These are phyloP conservation scores for Penicillium capsulatum DNA, from an alignment of 2,329 filamentous ascomycete species.

Conservation along the genomic window DNA sequence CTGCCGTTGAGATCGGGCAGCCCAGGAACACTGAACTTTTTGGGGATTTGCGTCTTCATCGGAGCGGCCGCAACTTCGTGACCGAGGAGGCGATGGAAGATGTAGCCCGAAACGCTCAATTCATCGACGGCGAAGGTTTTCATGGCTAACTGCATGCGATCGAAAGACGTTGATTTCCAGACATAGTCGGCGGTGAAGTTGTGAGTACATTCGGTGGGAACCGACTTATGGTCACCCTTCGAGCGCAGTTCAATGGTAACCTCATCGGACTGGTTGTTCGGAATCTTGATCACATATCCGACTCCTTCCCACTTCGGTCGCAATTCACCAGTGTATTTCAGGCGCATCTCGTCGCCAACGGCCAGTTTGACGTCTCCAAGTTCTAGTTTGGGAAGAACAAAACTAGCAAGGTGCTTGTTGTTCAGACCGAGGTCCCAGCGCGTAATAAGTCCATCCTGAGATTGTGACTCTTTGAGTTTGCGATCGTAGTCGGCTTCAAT, in stretches of 20 bases:
- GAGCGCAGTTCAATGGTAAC: constrained; percentile 92
- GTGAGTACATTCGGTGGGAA: constrained; percentile 92
- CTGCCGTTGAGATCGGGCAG: constrained; percentile 92
- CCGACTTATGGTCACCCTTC: constrained; percentile 91
- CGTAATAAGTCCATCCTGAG: constrained; percentile 89
- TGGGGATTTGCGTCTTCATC: constrained; percentile 92
- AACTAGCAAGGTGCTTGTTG: constrained; percentile 94
- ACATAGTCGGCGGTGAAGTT: constrained; percentile 99
- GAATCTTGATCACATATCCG: constrained; percentile 98
- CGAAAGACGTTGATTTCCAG: constrained; percentile 98
- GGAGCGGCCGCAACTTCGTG: constrained; percentile 91
- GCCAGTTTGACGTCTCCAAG: constrained; percentile 96
- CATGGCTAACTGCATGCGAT: constrained; percentile 99
- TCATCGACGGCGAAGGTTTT: constrained; percentile 98
- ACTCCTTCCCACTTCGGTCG: constrained; percentile 93
- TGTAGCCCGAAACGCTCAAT: constrained; percentile 96
- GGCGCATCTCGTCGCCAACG: constrained; percentile 95
- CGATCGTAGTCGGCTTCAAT: constrained; percentile 99
- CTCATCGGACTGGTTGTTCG: constrained; percentile 97
- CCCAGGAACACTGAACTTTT: constrained; percentile 93
- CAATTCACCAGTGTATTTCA: constrained; percentile 93
- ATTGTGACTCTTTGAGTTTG: constrained; percentile 97
- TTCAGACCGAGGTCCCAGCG: constrained; percentile 94
- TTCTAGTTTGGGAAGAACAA: constrained; percentile 93
- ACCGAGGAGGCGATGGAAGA: constrained; percentile 93